Evolutionary conservation across 202 grass and related monocot species (phyloP), one percentile per base, ranked within the genome.

Genomic region (Cymbopogon flexuosus): DNA sequence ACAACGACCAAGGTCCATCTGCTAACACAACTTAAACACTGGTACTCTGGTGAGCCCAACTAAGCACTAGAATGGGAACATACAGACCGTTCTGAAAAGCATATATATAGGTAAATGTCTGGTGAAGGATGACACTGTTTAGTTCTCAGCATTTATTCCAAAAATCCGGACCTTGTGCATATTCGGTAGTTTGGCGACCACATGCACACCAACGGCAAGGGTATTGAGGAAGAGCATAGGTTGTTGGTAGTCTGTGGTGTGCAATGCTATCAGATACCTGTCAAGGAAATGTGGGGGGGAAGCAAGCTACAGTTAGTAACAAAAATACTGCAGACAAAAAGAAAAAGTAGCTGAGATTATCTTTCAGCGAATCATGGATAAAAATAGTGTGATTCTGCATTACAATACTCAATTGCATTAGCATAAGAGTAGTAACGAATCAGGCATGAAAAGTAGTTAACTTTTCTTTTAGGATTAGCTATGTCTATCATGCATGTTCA

Each of bases 151-250:
- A 75, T 91, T 91, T 73, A 88, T 91, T 86, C 86, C 86, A 71
- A 91, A 91, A 75, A 86, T 88, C 35, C 78, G 68, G 33, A 88
- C 89, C 79, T 91, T 88, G 74, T 91, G 89, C 82, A 86, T 88
- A 65, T 91, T 91, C 1, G 89, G 77, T 57, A 91, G 79, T 76
- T 91, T 91, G 69, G 86, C 89, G 12, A 88, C 75, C 56, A 88
- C 89, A 59, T 88, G 78, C 21, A 90, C 79, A 5, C 45, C 22
- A 41, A 83, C 86, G 12, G 86, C 78, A 58, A 86, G 23, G 4
- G 89, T 91, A 60, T 91, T 88, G 52, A 88, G 83, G 54, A 88
- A 86, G 63, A 88, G 88, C 84, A 84, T 88, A 14, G 81, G 89
- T 27, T 89, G 89, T 71, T 80, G 89, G 70, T 88, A 88, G 57